Conservation (phyloP, 441 rosid genomes). For the Lepidium campestre region DNA sequence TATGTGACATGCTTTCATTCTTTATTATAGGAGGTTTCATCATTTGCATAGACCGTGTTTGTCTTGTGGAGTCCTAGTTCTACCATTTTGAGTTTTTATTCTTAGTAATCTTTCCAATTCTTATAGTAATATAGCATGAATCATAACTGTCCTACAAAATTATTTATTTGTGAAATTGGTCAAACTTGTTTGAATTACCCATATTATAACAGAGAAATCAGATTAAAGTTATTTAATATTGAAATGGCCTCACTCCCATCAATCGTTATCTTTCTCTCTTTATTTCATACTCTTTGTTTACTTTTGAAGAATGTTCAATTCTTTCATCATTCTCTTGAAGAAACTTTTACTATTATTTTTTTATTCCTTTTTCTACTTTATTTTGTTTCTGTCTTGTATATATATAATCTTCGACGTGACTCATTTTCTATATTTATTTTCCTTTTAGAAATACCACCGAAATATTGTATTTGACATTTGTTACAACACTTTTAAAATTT, state of each 20-base stretch:
- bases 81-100: too few relatives aligned
- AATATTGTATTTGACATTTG: conserved; percentile 1
- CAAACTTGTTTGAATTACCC: too few relatives aligned
- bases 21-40: too few relatives aligned
- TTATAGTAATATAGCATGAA: too few relatives aligned
- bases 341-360: conserved; percentile 32
- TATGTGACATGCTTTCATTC: too few relatives aligned
- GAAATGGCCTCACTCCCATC: conserved; percentile 19
- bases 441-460: conserved; percentile 10
- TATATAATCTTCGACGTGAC: background rate
- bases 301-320: conserved; percentile 48
- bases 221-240: too few relatives aligned
- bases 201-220: too few relatives aligned
- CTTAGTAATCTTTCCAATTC: too few relatives aligned
- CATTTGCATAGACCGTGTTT: too few relatives aligned
- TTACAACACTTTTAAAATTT: background rate
- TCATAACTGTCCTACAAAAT: too few relatives aligned
- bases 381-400: conserved; percentile 1
- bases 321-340: conserved; percentile 60
- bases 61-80: too few relatives aligned
- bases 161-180: too few relatives aligned
- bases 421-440: background rate
- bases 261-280: conserved; percentile 27
- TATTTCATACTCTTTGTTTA: conserved; percentile 30
- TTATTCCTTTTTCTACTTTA: conserved; percentile 21